phyloP scores from a whole-genome alignment of 345 rosid species.

The Eutrema yunnanense region DNA sequence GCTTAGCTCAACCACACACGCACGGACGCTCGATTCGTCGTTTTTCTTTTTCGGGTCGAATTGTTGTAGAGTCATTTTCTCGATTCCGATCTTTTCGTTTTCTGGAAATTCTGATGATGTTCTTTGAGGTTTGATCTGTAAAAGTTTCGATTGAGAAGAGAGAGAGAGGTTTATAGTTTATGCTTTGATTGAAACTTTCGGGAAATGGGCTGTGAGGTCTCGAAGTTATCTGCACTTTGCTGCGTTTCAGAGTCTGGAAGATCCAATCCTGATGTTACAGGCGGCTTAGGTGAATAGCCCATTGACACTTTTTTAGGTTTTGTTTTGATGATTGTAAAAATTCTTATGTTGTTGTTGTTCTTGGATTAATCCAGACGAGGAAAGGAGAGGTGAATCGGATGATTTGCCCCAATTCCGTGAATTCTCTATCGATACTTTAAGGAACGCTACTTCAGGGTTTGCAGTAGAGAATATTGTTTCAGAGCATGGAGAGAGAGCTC shows the following conservation, averaged over 20 bases:
- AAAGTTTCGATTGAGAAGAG: not conserved
- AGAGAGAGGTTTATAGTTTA: not conserved
- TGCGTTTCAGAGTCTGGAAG: slow-evolving; percentile 49
- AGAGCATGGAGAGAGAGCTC: slow-evolving; percentile 90
- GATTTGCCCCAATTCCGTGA: slow-evolving; percentile 56
- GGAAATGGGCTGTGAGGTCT: slow-evolving; percentile 47
- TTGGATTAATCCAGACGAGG: slow-evolving; percentile 36
- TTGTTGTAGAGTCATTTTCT: not conserved
- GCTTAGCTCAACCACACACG: not conserved
- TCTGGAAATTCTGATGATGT: not conserved
- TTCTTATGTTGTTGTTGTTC: not conserved
- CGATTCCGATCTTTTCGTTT: not conserved
- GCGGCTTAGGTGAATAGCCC: slow-evolving; percentile 34
- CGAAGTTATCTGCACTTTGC: slow-evolving; percentile 53
- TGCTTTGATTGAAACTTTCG: not conserved
- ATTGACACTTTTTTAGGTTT: not conserved
- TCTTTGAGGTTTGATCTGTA: not conserved
- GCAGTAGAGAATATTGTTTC: slow-evolving; percentile 82
- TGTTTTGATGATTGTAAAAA: not conserved
- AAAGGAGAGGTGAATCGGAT: slow-evolving; percentile 31
- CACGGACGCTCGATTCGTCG: slow-evolving; percentile 6
- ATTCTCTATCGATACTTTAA: slow-evolving; percentile 62
- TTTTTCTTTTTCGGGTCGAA: not conserved
- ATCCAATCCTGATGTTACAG: slow-evolving; percentile 52
- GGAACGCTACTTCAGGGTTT: slow-evolving; percentile 77